Evolutionary conservation across 208 protist genomes (phyloP).

Genomic region (Leishmania martiniquensis): DNA sequence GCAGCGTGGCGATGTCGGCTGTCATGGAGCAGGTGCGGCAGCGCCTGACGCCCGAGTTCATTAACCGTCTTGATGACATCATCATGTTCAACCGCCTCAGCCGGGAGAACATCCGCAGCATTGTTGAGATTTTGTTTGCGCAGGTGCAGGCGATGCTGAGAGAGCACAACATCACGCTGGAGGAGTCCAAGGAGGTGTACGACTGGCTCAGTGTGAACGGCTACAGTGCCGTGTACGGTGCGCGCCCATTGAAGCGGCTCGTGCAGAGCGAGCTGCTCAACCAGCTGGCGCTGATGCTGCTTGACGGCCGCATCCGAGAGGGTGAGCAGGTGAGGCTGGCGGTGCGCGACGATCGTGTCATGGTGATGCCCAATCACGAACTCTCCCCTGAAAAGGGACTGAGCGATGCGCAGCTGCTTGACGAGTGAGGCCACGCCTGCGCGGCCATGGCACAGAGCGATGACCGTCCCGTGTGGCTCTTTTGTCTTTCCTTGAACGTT

Average conservation of each 20-base stretch:
- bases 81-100: conserved; percentile 96
- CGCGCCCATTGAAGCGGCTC: conserved; percentile 94
- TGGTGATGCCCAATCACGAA: conserved; percentile 72
- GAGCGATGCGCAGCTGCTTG: conserved; percentile 37
- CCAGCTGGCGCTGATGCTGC: conserved; percentile 88
- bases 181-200: conserved; percentile 63
- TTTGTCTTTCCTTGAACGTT: neutral
- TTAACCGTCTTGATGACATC: conserved; percentile 98
- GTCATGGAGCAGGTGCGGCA: conserved; percentile 91
- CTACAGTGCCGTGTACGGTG: conserved; percentile 96
- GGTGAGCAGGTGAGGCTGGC: conserved; percentile 64
- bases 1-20: conserved; percentile 50
- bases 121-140: conserved; percentile 93
- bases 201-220: conserved; percentile 82
- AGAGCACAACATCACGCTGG: conserved; percentile 88
- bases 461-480: neutral
- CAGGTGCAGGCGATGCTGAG: conserved; percentile 74
- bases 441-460: neutral
- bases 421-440: neutral
- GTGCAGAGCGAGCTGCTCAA: conserved; percentile 94
- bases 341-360: conserved; percentile 46
- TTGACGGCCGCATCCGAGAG: conserved; percentile 82
- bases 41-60: conserved; percentile 97
- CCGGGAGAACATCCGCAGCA: conserved; percentile 73
- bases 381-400: conserved; percentile 33